phyloP scores from a whole-genome alignment of 257 asterid species.

The Solanum chilense region DNA sequence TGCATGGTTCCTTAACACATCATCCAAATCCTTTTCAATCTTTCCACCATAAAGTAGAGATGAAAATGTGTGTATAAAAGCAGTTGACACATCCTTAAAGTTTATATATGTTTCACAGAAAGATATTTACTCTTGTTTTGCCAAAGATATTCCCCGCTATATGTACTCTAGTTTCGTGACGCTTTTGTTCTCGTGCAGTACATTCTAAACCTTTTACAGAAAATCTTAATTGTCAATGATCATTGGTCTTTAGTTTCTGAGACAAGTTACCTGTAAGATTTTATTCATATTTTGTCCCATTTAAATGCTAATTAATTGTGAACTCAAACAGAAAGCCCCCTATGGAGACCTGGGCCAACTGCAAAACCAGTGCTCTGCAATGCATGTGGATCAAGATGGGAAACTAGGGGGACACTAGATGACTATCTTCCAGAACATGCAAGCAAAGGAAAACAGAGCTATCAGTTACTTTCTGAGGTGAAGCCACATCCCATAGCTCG shows the following conservation, averaged over 20 bases:
- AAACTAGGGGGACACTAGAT: constrained; percentile 1
- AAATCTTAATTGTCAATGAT: not conserved
- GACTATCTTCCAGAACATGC: constrained; percentile 5
- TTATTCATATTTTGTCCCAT: not conserved
- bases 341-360: constrained; percentile 17
- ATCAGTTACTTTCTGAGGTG: not conserved
- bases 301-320: not conserved
- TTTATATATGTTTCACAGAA: not conserved
- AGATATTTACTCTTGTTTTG: not conserved
- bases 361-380: constrained; percentile 24
- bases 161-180: no score
- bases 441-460: not conserved
- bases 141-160: no score
- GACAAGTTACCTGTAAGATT: not conserved
- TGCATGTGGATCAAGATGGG: constrained; percentile 23
- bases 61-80: not conserved
- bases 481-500: not conserved
- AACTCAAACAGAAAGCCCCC: constrained; percentile 5
- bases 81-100: not conserved
- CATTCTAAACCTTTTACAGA: no score
- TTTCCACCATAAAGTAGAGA: not conserved
- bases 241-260: not conserved
- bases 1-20: not conserved
- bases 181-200: no score
- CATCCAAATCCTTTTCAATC: not conserved